A percentile compares a stretch with the other conserved stretches of the same genome.
Evolutionary conservation across 805 yeast species (phyloP).

Genomic region (Jamesozyma hellenica): DNA sequence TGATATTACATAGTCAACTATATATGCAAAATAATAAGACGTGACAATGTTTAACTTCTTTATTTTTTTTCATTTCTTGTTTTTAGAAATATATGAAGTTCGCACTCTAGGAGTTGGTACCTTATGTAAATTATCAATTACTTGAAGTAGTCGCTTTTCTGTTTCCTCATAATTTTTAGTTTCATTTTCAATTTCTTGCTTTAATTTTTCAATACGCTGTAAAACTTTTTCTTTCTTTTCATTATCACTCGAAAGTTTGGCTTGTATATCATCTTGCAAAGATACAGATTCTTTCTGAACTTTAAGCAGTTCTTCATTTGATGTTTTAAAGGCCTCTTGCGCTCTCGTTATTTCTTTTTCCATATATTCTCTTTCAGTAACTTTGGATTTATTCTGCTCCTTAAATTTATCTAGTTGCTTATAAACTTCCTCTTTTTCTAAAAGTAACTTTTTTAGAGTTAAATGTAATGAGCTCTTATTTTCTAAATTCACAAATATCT

Average conservation of each 20-base stretch:
- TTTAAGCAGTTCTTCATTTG: constrained; percentile 27
- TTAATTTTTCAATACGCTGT: constrained; percentile 9
- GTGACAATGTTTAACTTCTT: too few relatives aligned
- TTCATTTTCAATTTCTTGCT: constrained; percentile 9
- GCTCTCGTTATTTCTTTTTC: constrained; percentile 48
- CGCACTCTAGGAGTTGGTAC: constrained; percentile 21
- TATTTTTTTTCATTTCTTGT: constrained; percentile 4
- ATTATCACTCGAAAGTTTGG: constrained; percentile 4
- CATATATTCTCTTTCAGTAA: constrained; percentile 58
- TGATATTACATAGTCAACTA: too few relatives aligned
- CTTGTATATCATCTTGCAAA: constrained; percentile 11
- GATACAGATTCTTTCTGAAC: constrained; percentile 8
- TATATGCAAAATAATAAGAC: too few relatives aligned
- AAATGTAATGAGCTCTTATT: constrained; percentile 6
- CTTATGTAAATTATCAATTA: constrained; percentile 15
- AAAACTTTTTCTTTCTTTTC: constrained; percentile 4
- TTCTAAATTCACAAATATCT: constrained; percentile 14
- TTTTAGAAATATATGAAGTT: constrained; percentile 6
- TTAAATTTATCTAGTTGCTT: constrained; percentile 36
- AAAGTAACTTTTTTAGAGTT: constrained; percentile 13
- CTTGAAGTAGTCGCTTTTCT: constrained; percentile 10
- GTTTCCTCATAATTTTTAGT: constrained; percentile 7
- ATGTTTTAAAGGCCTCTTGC: constrained; percentile 37
- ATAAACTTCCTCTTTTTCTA: constrained; percentile 35
- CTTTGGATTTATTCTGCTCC: constrained; percentile 37